Evolutionary conservation across 495 filamentous ascomycete species (phyloP), one percentile per base, ranked within the genome.

Genomic region (Penicillium simplicissimum): DNA sequence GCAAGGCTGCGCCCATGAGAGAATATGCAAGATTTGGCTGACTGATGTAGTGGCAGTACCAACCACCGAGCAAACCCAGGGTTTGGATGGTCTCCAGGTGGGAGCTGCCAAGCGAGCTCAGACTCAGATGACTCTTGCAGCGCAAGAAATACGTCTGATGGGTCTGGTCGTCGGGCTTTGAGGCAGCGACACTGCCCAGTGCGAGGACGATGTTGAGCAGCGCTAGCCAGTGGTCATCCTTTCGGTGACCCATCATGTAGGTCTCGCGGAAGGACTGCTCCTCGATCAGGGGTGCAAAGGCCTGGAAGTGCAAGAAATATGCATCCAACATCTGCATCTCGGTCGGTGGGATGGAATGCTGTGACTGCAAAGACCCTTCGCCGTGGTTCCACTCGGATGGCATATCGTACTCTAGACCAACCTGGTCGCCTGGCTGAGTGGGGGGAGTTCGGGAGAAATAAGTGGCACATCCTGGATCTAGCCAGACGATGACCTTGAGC

Each of bases 141-240:
- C 85, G 81, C 61, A 83, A 81, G 76, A 88, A 93, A 73, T 90
- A 94, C 62, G 83, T 85, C 63, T 88, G 80, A 62, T 94, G 90
- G 56, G 82, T 85, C 59, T 83, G 84, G 70, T 91, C 87, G 64
- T 90, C 86, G 0, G 85, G 87, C 56, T 87, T 88, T 34, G 82
- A 85, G 23, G 86, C 86, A 0, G 85, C 87, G 42, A 94, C 87
- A 64, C 87, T 89, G 19, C 90, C 90, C 73, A 93, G 82, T 19
- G 90, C 90, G 55, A 93, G 87, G 33, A 94, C 89, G 76, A 91
- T 91, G 68, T 94, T 93, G 23, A 92, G 78, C 23, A 94, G 71
- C 0, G 86, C 87, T 17, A 92, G 80, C 90, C 90, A 94, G 10
- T 87, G 84, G 9, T 84, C 77, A 69, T 94, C 90, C 62, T 79